Base-by-base conservation (phyloP, 2,329 filamentous ascomycete species). In the Blumeriella jaapii region DNA sequence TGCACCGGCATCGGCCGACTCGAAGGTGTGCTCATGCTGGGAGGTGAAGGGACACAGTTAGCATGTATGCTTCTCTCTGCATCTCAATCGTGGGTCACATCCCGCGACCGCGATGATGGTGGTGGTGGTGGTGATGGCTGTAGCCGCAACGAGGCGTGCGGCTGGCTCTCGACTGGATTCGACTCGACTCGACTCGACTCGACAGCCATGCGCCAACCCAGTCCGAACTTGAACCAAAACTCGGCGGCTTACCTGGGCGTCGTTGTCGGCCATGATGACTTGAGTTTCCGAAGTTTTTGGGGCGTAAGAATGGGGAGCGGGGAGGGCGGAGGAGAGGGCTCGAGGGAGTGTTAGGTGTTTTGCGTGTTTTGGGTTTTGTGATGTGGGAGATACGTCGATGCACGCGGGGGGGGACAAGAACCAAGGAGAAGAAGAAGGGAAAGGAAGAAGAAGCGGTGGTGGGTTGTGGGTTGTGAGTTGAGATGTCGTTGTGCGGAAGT, bases 1-100 rank as follows among this genome's bases (percentile, higher is more conserved):
- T 58, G 91, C 89, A 68, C 91, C 93, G 64, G 93, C 87, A 72
- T 95, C 86, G 72, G 79, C 85, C 67, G 77, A 81, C 54, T 94
- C 86, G 76, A 96, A 96, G 64, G 71, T 77, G 62, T 78, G 48
- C 36, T 57, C 55, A 51, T 57, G 54, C 55, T 57, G n/a, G n/a
- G n/a, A n/a, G n/a, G 27, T 36, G 24, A 8, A 24, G 20, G 18
- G 2, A 31, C 23, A 31, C 14, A 31, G 34, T 45, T 23, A 42
- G 45, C 36, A 40, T 13, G n/a, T 6, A 12, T 29, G 30, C 25
- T 23, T 16, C 29, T 12, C 26, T n/a, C 15, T 25, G n/a, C n/a
- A n/a, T n/a, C n/a, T n/a, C n/a, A n/a, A n/a, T n/a, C n/a, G n/a
- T n/a, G n/a, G n/a, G n/a, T n/a, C n/a, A n/a, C n/a, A n/a, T n/a